phyloP scores from a whole-genome alignment of 2,329 filamentous ascomycete genomes.

The Pestalotiopsis sp. region DNA sequence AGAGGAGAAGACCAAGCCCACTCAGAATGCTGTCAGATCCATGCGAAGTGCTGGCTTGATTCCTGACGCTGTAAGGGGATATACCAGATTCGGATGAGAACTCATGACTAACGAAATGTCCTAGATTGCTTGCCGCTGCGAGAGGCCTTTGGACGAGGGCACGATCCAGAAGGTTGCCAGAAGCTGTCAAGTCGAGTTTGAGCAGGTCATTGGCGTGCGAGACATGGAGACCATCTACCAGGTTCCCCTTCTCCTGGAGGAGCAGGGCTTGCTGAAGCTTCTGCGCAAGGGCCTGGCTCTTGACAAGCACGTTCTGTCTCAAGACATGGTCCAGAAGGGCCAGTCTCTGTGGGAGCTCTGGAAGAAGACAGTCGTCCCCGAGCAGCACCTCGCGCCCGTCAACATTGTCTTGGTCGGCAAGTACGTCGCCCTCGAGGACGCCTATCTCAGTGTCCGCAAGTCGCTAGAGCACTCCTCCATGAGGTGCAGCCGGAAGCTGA shows the following conservation, averaged over 20 bases:
- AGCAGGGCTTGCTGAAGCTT: constrained; percentile 74
- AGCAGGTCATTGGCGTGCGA: constrained; percentile 87
- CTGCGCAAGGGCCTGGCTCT: constrained; percentile 69
- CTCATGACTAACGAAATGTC: neutral
- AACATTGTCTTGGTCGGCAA: constrained; percentile 90
- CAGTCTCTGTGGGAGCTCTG: constrained; percentile 76
- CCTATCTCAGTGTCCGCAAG: constrained; percentile 84
- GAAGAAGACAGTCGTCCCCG: constrained; percentile 69
- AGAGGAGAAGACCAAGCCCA: constrained; percentile 14
- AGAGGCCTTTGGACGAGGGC: constrained; percentile 69
- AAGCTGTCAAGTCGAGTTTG: constrained; percentile 82
- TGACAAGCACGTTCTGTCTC: constrained; percentile 55
- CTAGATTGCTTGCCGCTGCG: constrained; percentile 88
- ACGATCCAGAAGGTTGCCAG: constrained; percentile 87
- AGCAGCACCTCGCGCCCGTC: constrained; percentile 70
- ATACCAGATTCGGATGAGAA: neutral
- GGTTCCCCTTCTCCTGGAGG: constrained; percentile 86
- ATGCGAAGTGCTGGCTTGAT: constrained; percentile 79
- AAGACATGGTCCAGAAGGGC: constrained; percentile 63
- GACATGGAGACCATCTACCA: constrained; percentile 93
- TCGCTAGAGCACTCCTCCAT: constrained; percentile 90
- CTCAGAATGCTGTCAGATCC: constrained; percentile 77
- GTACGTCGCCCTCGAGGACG: constrained; percentile 83
- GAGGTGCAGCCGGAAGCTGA: constrained; percentile 78
- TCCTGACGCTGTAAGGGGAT: constrained; percentile 48